phyloP scores from a whole-genome alignment of 177 flowering plant genomes.

The Vitis hybrid region DNA sequence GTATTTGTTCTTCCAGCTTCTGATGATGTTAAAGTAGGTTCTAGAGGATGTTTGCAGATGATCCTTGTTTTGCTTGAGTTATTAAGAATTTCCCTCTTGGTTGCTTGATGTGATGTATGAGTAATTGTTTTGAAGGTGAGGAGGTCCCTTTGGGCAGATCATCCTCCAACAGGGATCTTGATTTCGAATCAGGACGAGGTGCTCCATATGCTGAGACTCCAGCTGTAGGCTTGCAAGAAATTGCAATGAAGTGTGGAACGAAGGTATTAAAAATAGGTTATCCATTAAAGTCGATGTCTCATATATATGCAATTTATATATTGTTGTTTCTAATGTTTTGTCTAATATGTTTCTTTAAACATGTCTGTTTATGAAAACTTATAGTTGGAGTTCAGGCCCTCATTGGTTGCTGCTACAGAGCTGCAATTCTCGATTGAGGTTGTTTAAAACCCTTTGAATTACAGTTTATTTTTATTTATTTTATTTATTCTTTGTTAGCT shows the following conservation, averaged over 20 bases:
- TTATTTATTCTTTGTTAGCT: background rate
- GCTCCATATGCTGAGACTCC: conserved; percentile 49
- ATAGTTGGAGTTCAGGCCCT: conserved; percentile 78
- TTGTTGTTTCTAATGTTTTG: conserved; percentile 1
- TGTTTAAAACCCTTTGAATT: conserved; percentile 10
- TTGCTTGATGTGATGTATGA: background rate
- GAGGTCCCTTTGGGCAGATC: conserved; percentile 48
- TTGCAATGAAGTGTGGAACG: conserved; percentile 82
- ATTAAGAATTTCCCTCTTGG: background rate
- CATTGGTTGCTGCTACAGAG: conserved; percentile 55
- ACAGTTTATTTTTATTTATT: background rate
- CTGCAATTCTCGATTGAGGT: conserved; percentile 88
- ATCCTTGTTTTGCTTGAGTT: background rate
- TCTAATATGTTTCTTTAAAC: background rate
- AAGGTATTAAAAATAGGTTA: conserved; percentile 47
- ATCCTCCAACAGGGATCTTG: conserved; percentile 54
- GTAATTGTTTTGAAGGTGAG: conserved; percentile 46
- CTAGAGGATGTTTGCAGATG: background rate
- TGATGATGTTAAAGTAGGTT: no score
- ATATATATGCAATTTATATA: background rate
- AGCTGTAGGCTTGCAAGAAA: conserved; percentile 62
- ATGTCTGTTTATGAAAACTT: conserved; percentile 15
- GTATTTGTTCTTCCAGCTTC: no score
- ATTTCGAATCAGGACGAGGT: conserved; percentile 50
- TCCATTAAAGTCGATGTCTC: background rate